These are phyloP conservation scores for Rhodotorula sp. DNA, from an alignment of 1,284 basidiomycete genomes.

Conservation along the genomic window DNA sequence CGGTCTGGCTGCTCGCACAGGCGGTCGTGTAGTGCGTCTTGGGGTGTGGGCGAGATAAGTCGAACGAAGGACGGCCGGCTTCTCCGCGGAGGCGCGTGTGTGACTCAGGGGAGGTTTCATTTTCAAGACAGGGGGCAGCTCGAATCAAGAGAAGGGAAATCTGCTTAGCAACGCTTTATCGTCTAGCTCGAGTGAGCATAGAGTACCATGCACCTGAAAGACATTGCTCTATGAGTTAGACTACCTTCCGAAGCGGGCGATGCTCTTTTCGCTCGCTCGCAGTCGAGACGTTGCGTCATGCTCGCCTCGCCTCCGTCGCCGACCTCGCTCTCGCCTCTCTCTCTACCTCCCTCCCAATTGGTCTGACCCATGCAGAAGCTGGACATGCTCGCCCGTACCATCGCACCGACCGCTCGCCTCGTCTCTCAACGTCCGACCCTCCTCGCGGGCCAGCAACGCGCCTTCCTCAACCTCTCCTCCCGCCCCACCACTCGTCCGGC, in stretches of 20 bases:
- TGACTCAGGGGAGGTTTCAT: not conserved
- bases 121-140: too few species aligned
- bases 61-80: too few species aligned
- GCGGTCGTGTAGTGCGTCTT: too few species aligned
- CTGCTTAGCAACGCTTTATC: too few species aligned
- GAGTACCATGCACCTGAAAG: too few species aligned
- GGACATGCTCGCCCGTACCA: conserved; percentile 1
- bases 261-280: too few species aligned
- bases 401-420: conserved; percentile 1
- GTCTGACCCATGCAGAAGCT: not conserved
- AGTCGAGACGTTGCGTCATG: not conserved
- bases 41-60: too few species aligned
- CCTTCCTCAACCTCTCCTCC: not conserved
- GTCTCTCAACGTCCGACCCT: not conserved
- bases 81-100: not conserved
- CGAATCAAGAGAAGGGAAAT: too few species aligned
- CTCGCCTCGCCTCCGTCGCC: not conserved
- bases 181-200: too few species aligned
- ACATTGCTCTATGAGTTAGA: too few species aligned
- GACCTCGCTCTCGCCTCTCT: not conserved
- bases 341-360: not conserved
- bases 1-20: not conserved
- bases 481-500: not conserved
- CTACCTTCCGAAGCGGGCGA: not conserved
- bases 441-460: not conserved